Base-by-base conservation (phyloP, 495 filamentous ascomycete species). In the Aspergillus ellipticus region DNA sequence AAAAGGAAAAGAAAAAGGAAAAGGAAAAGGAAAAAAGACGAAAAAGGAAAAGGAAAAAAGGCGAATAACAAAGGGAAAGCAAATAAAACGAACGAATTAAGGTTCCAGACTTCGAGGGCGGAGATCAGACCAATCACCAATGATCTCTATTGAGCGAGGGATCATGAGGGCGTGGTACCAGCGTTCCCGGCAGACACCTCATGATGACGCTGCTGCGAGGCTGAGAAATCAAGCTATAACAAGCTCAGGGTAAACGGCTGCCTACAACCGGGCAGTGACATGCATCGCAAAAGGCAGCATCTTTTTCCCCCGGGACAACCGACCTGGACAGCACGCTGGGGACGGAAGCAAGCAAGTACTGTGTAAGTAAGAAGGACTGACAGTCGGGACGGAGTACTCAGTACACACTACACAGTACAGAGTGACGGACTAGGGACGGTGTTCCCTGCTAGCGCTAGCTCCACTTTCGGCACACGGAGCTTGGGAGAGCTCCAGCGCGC, bases 391-490 rank as follows among this genome's bases (percentile, higher is more conserved):
- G n/a, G n/a, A n/a, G n/a, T n/a, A n/a, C n/a, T n/a, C n/a, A n/a
- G n/a, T n/a, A n/a, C n/a, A n/a, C n/a, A n/a, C n/a, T n/a, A n/a
- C n/a, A n/a, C n/a, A 49, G 16, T 15, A 53, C 53, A 41, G 46
- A 55, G 3, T 47, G 22, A 29, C 45, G 10, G 28, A 41, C 31
- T 54, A 16, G 55, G 22, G 16, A 46, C 15, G 41, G 45, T 22
- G 47, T 19, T 45, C 28, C 54, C 19, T 50, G 39, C 28, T 46
- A 53, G 55, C 21, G 33, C 33, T 26, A 53, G 53, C 47, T 51
- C 52, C 55, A 60, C 55, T 58, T 59, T 60, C 57, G 60, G 56
- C 59, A 48, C 49, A 51, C 61, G 56, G 60, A 57, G 56, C 60
- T 58, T 57, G 59, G 50, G 57, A 46, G 41, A 54, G 53, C 51